A percentile compares a stretch with the other conserved stretches of the same genome.
These are phyloP conservation scores for Pulveroboletus sp. DNA, from an alignment of 768 basidiomycete species.

Conservation along the genomic window DNA sequence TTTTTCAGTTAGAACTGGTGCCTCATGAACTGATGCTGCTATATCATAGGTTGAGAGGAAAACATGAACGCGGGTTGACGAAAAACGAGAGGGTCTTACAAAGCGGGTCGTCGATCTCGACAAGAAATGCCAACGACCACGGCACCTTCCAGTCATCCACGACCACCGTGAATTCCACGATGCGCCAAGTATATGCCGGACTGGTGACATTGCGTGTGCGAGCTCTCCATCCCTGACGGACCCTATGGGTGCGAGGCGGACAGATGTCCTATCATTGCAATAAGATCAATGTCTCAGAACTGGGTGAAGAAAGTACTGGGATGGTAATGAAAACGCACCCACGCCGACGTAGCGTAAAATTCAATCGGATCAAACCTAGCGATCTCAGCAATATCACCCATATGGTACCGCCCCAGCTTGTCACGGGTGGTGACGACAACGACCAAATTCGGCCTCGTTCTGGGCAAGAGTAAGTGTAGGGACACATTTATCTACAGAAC, in stretches of 20 bases:
- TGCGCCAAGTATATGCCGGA: slow-evolving; percentile 8
- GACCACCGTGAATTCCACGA: slow-evolving; percentile 17
- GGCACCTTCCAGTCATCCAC: slow-evolving; percentile 11
- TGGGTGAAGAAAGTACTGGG: no score
- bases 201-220: slow-evolving; percentile 9
- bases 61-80: neutral
- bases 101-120: slow-evolving; percentile 13
- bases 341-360: no score
- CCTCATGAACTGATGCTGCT: slow-evolving; percentile 1
- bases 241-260: neutral
- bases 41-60: neutral
- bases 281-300: no score
- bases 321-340: no score
- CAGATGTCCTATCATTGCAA: slow-evolving; percentile 1
- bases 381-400: no score
- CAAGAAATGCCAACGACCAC: slow-evolving; percentile 2
- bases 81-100: neutral
- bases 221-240: slow-evolving; percentile 14
- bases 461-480: slow-evolving; percentile 5
- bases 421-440: slow-evolving; percentile 17
- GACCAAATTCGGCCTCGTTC: slow-evolving; percentile 15
- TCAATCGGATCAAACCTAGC: no score
- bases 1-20: slow-evolving; percentile 3
- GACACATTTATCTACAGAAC: neutral
- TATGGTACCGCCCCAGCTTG: no score